Percentiles rank a stretch among this genome's conserved stretches.
Evolutionary conservation across 2,329 filamentous ascomycete species (phyloP).

Genomic region (Paecilomyces sp.): DNA sequence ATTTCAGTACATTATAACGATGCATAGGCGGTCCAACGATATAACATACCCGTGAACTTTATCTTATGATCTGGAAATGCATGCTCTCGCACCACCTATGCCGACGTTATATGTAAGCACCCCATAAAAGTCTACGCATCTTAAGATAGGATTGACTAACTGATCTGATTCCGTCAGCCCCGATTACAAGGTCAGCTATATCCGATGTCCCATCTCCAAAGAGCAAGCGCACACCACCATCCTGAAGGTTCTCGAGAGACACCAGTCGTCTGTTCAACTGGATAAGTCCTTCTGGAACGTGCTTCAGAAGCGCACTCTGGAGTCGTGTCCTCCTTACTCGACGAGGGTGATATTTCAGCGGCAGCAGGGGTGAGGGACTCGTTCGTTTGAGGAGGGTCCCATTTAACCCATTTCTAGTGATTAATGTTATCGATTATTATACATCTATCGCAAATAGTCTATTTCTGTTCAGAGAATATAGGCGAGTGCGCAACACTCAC

Average conservation of each 20-base stretch:
- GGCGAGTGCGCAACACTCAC: constrained; percentile 9
- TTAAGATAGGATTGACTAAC: constrained; percentile 16
- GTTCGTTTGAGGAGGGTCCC: constrained; percentile 16
- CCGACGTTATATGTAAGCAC: background rate
- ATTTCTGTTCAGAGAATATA: background rate
- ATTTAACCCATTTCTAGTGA: constrained; percentile 23
- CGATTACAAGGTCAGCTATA: constrained; percentile 42
- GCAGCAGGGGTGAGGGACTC: constrained; percentile 4
- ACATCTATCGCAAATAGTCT: too few relatives aligned
- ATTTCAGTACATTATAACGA: constrained; percentile 30
- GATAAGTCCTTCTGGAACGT: constrained; percentile 39
- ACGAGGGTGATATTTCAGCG: constrained; percentile 13
- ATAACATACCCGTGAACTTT: constrained; percentile 25
- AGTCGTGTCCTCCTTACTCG: constrained; percentile 31
- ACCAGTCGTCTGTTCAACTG: constrained; percentile 40
- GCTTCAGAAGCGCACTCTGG: constrained; percentile 43
- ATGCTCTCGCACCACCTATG: background rate
- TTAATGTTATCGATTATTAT: background rate
- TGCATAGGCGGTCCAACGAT: constrained; percentile 34
- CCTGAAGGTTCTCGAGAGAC: constrained; percentile 29
- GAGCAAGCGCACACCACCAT: constrained; percentile 30
- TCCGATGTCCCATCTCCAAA: constrained; percentile 41
- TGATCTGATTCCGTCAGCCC: constrained; percentile 48
- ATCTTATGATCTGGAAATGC: background rate
- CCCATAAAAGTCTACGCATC: background rate